Evolutionary conservation across 1,284 basidiomycete species (phyloP), one percentile per base, ranked within the genome.

Genomic region (Cryptococcus hybrid): DNA sequence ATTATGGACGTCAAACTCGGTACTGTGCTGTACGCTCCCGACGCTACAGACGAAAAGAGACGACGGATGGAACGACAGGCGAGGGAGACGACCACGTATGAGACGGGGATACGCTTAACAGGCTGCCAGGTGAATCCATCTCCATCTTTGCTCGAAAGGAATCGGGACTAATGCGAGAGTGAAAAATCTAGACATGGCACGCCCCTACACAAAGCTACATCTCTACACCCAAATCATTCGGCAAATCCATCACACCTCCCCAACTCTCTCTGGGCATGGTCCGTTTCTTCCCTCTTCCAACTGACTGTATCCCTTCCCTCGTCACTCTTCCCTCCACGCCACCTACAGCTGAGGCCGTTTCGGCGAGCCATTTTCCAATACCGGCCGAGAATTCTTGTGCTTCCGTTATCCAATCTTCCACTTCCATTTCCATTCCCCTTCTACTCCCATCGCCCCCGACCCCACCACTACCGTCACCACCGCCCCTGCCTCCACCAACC

Each of bases 1-100:
- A 85, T 96, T 53, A 81, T 96, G 30, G 95, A 98, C 73, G 82
- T 92, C 74, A 98, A 97, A 76, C 86, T 98, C 18, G 94, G 94
- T 0, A 92, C 88, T 0, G 82, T 89, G 7, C 82, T 97, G 3
- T 89, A 89, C 67, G 73, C 59, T 2, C 66, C 65, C 1, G 79
- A 80, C 56, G 87, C 91, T 2, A 78, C 82, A 0, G 83, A 83
- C 1, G 90, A 90, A 63, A 98, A 98, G 79, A 82, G 84, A 56
- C 82, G 78, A 52, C 83, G 90, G 38, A 94, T 95, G 92, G 80
- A 84, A 55, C 82, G 85, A 69, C 82, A 83, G 3, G 89, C 92
- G 1, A 79, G 78, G 39, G 79, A 82, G 24, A 88, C 90, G 1
- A 97, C 94, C 0, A 87, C 85, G 3, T 74, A 82, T 1, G 82